Percentiles rank a stretch among this genome's conserved stretches.
Evolutionary conservation across 768 basidiomycete genomes (phyloP).

Genomic region (Sporobolomyces roseus): DNA sequence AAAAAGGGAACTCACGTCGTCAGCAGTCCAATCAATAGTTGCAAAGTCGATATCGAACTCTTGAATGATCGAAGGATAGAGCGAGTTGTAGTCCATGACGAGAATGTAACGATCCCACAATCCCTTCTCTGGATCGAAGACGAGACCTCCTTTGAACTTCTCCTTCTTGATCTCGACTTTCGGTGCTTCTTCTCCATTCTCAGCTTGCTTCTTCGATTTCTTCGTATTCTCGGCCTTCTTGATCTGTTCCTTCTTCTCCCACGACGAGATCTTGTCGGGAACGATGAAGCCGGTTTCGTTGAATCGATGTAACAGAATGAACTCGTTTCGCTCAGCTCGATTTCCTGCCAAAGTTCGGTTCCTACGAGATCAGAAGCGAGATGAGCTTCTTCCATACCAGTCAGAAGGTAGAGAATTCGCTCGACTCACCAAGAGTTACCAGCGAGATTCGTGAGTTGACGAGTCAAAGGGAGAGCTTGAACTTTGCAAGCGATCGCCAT

Average conservation of each 20-base stretch:
- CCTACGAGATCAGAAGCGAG: conserved; percentile 55
- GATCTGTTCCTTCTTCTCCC: conserved; percentile 65
- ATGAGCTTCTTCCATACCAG: not conserved
- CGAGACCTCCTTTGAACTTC: conserved; percentile 97
- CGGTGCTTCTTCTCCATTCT: conserved; percentile 51
- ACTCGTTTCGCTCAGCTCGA: conserved; percentile 97
- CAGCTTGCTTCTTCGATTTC: conserved; percentile 55
- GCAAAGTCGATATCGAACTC: conserved; percentile 99
- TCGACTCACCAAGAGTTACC: conserved; percentile 84
- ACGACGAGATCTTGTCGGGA: conserved; percentile 74
- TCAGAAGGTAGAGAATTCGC: not conserved
- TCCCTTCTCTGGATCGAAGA: conserved; percentile 92
- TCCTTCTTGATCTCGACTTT: conserved; percentile 53
- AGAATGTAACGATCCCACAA: conserved; percentile 95
- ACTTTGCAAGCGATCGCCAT: conserved; percentile 96
- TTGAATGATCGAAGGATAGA: conserved; percentile 98
- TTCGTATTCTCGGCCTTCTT: conserved; percentile 47
- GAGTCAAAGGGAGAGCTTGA: conserved; percentile 85
- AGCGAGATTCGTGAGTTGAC: conserved; percentile 88
- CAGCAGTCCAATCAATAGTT: conserved; percentile 65
- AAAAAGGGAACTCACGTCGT: conserved; percentile 29
- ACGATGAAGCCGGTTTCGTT: conserved; percentile 92
- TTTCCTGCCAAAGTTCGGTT: conserved; percentile 96
- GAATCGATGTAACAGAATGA: conserved; percentile 96
- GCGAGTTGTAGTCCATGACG: conserved; percentile 99